Conservation (phyloP, 805 yeast species). For the Metschnikowia koreensis region DNA sequence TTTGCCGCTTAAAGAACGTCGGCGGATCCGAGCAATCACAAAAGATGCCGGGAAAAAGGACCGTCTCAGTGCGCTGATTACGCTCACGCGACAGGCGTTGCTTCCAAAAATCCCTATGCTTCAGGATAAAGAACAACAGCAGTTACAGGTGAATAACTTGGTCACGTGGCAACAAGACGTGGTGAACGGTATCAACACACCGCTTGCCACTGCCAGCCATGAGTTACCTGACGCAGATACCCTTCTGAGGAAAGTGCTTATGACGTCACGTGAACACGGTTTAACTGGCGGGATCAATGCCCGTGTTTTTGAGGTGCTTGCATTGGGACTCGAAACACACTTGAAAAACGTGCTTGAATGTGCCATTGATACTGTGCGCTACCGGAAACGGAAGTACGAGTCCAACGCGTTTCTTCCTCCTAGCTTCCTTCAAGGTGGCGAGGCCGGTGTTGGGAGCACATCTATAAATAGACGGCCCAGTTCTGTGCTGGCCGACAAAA, state of each 20-base stretch:
- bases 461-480: too few species aligned
- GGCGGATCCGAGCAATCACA: conserved; percentile 78
- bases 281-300: conserved; percentile 75
- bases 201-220: conserved; percentile 70
- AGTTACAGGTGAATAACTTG: conserved; percentile 48
- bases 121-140: conserved; percentile 47
- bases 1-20: conserved; percentile 78
- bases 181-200: conserved; percentile 77
- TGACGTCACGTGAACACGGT: conserved; percentile 88
- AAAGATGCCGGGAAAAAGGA: conserved; percentile 80
- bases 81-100: conserved; percentile 67
- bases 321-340: conserved; percentile 80
- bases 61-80: conserved; percentile 64
- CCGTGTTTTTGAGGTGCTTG: conserved; percentile 73
- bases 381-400: conserved; percentile 49
- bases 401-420: conserved; percentile 32
- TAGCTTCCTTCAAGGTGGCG: conserved; percentile 18
- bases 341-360: conserved; percentile 71
- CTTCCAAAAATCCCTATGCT: conserved; percentile 84
- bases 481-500: neutral
- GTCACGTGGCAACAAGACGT: conserved; percentile 92
- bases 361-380: conserved; percentile 68
- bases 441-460: neutral
- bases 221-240: conserved; percentile 80
- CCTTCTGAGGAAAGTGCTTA: conserved; percentile 66